A percentile compares a stretch with the other conserved stretches of the same genome.
phyloP scores from a whole-genome alignment of 106 monocot species.

The Phalaenopsis equestris region DNA sequence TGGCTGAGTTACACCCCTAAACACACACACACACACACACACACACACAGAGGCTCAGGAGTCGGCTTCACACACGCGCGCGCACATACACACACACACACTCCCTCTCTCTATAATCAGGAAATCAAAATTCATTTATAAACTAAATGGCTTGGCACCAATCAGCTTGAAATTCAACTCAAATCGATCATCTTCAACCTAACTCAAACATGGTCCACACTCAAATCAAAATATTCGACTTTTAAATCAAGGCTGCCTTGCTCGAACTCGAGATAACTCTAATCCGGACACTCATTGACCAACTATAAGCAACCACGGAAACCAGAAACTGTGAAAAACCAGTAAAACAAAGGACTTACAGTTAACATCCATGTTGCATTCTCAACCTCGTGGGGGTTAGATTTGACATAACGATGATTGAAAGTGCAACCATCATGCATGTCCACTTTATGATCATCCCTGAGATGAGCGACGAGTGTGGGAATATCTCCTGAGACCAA shows the following conservation, averaged over 20 bases:
- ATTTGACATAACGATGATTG: conserved; percentile 7
- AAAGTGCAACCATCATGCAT: conserved; percentile 6
- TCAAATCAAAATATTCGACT: not conserved
- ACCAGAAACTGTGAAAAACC: not conserved
- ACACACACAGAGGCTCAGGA: too few species aligned
- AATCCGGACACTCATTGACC: not conserved
- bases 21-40: too few species aligned
- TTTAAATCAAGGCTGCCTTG: not conserved
- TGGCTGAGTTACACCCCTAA: too few species aligned
- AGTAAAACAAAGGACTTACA: not conserved
- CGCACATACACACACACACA: too few species aligned
- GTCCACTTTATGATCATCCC: conserved; percentile 5
- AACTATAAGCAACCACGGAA: not conserved
- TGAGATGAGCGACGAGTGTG: not conserved
- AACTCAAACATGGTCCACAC: too few species aligned
- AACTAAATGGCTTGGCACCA: too few species aligned
- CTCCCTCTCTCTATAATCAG: too few species aligned
- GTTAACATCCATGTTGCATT: conserved; percentile 6
- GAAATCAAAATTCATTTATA: too few species aligned
- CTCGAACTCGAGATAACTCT: not conserved
- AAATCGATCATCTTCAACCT: too few species aligned
- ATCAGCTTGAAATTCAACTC: too few species aligned
- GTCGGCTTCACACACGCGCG: too few species aligned
- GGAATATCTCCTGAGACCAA: conserved; percentile 2
- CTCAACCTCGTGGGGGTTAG: conserved; percentile 3